A percentile compares a stretch with the other conserved stretches of the same genome.
Conservation (phyloP, 345 rosid species). For the Populus pruinosa region DNA sequence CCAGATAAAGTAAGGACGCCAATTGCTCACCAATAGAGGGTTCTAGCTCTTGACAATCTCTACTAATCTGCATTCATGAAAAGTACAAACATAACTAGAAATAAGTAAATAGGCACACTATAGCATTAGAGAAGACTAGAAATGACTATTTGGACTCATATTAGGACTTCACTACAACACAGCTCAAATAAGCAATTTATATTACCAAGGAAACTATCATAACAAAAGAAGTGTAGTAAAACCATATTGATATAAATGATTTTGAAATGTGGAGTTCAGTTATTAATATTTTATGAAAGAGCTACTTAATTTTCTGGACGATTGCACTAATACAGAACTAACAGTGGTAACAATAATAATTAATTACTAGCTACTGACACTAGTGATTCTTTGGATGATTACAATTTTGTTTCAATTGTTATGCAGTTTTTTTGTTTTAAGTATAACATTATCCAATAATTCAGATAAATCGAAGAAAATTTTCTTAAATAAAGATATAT, state of each 20-base stretch:
- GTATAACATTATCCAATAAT: too few relatives aligned
- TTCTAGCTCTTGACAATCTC: slow-evolving; percentile 99
- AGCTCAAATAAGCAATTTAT: background rate
- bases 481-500: too few relatives aligned
- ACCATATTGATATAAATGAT: background rate
- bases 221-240: background rate
- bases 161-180: background rate
- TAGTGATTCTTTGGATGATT: too few relatives aligned
- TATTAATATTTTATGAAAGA: background rate
- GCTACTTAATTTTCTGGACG: background rate
- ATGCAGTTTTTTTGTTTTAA: too few relatives aligned
- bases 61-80: slow-evolving; percentile 67
- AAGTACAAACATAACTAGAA: slow-evolving; percentile 20
- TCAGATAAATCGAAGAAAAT: too few relatives aligned
- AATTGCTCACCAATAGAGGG: slow-evolving; percentile 88
- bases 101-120: background rate
- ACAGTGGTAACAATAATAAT: background rate
- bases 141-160: background rate
- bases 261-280: background rate
- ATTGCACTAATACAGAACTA: background rate
- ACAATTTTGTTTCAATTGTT: too few relatives aligned
- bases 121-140: background rate
- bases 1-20: slow-evolving; percentile 88
- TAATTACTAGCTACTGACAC: too few relatives aligned
- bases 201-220: background rate